A percentile compares a stretch with the other conserved stretches of the same genome.
Evolutionary conservation across 2,329 filamentous ascomycete species (phyloP).

Genomic region (Shiraia bambusicola): DNA sequence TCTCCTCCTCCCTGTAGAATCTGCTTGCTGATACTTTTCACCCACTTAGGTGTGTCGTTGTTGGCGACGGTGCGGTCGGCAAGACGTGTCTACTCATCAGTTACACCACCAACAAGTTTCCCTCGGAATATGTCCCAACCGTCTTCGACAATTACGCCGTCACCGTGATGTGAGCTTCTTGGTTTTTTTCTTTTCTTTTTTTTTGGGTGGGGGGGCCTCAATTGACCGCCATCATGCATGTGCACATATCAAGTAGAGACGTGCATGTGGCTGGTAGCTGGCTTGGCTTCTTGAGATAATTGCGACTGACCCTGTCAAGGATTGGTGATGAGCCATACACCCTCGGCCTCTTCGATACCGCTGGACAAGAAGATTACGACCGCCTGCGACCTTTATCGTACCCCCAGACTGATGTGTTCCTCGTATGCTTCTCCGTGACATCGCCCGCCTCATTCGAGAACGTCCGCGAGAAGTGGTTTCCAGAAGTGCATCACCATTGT

Average conservation of each 20-base stretch:
- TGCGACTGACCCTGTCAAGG: constrained; percentile 57
- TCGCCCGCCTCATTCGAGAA: constrained; percentile 98
- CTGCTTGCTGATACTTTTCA: constrained; percentile 12
- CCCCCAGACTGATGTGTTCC: constrained; percentile 97
- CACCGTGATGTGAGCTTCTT: constrained; percentile 85
- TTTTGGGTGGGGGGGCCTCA: too few species aligned
- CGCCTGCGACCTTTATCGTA: constrained; percentile 94
- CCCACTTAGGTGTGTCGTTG: constrained; percentile 82
- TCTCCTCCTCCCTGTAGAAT: neutral
- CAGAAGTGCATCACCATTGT: constrained; percentile 97
- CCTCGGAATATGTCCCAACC: constrained; percentile 98
- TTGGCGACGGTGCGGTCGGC: constrained; percentile 98
- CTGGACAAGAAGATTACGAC: constrained; percentile 99
- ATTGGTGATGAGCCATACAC: constrained; percentile 99
- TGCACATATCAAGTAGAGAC: neutral
- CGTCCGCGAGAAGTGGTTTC: constrained; percentile 98
- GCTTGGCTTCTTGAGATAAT: constrained; percentile 4
- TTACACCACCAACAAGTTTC: constrained; percentile 99
- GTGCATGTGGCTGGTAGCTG: neutral
- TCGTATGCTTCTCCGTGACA: constrained; percentile 98
- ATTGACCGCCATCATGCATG: neutral
- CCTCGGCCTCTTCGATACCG: constrained; percentile 94
- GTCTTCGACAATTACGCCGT: constrained; percentile 99
- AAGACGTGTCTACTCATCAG: constrained; percentile 99
- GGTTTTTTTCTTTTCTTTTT: too few species aligned